These are phyloP conservation scores for Pulchroboletus neoregius DNA, from an alignment of 1,284 basidiomycete genomes.

Conservation along the genomic window DNA sequence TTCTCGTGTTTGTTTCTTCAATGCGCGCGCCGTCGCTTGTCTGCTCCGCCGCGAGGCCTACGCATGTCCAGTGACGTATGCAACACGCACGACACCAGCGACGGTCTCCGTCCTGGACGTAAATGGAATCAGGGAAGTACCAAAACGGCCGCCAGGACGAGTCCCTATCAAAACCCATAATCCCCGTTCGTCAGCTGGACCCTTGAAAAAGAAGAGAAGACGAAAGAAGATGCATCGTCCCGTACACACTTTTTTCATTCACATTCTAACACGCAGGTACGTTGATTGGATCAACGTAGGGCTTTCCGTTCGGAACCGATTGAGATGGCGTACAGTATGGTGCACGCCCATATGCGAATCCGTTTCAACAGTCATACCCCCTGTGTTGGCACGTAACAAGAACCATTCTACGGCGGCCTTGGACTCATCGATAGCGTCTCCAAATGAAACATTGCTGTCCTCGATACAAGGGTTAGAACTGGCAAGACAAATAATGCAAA, in stretches of 20 bases:
- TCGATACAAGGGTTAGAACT: not conserved
- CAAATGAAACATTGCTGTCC: not conserved
- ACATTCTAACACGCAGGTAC: not conserved
- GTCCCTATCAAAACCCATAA: slow-evolving; percentile 14
- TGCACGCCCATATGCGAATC: slow-evolving; percentile 6
- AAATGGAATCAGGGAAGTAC: slow-evolving; percentile 16
- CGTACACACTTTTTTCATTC: not conserved
- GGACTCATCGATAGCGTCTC: not conserved
- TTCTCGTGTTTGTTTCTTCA: not conserved
- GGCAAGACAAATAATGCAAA: not conserved
- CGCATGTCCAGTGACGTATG: slow-evolving; percentile 26
- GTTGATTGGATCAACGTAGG: slow-evolving; percentile 17
- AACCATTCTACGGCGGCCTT: not conserved
- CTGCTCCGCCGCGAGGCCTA: slow-evolving; percentile 16
- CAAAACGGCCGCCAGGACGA: slow-evolving; percentile 7
- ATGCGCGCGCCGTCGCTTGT: slow-evolving; percentile 10
- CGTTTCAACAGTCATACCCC: not conserved
- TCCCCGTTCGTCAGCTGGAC: slow-evolving; percentile 4
- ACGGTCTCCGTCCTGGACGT: slow-evolving; percentile 20
- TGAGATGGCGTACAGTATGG: not conserved
- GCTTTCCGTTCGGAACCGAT: slow-evolving; percentile 17
- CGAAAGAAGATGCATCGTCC: not conserved
- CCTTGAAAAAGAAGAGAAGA: slow-evolving; percentile 7
- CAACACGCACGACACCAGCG: slow-evolving; percentile 10
- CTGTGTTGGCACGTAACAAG: slow-evolving; percentile 13